Evolutionary conservation across 2,329 filamentous ascomycete species (phyloP), one percentile per base, ranked within the genome.

Genomic region (Lizonia empirigonia): DNA sequence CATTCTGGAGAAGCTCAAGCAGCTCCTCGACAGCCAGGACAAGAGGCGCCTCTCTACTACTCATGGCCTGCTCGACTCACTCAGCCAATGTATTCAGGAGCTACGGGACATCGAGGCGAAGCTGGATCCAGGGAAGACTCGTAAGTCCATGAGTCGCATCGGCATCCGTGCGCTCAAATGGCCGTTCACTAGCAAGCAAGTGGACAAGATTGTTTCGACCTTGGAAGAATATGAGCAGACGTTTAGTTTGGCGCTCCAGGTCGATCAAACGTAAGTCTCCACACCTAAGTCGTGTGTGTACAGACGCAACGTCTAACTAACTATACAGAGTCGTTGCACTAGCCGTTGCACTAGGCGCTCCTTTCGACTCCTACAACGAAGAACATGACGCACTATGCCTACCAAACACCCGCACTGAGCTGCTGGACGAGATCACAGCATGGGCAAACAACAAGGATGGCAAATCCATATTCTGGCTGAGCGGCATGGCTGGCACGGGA

Each of bases 141-240:
- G 64, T 7, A 72, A 69, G 44, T 36, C 51, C 1, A 74, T 74
- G 67, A 65, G 57, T 22, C 58, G 58, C n/a, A 40, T 69, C 37
- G 65, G 72, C 23, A 20, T 72, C 9, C 67, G 69, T 49, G 65
- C 71, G 35, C 59, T 77, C 12, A 76, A 70, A 59, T 77, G 73
- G 74, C 74, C 73, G 3, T 70, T 76, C 34, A 59, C 65, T 22
- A 74, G 65, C 33, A 67, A 71, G 33, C 63, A 76, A 37, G 63
- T 75, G 34, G 64, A 72, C 10, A 58, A 42, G 41, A 58, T 59
- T 4, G 38, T 64, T 47, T 35, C 20, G 32, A 62, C 58, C 9
- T 59, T 77, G 23, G 47, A 60, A 41, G 55, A 55, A 30, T 69
- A 62, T 36, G 64, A 62, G 30, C 40, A 63, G 19, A 62, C 53